Conservation (phyloP, 495 filamentous ascomycete genomes). For the Tuber brumale region DNA sequence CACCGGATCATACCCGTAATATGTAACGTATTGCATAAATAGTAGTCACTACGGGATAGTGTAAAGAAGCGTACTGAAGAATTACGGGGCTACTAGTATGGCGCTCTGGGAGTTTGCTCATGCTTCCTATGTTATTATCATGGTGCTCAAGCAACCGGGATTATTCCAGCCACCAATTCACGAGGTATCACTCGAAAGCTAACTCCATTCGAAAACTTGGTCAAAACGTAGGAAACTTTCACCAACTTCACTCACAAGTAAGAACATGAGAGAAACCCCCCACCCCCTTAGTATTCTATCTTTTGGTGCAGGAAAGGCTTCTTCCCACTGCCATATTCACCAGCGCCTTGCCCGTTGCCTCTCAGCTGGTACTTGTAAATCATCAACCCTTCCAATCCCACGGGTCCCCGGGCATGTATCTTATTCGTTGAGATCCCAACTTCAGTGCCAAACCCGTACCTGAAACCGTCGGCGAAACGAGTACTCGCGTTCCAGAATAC, state of each 20-base stretch:
- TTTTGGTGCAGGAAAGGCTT: constrained; percentile 38
- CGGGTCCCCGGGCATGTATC: constrained; percentile 88
- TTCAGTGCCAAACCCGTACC: constrained; percentile 95
- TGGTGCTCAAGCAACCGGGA: background rate
- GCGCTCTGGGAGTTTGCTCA: background rate
- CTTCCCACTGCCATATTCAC: constrained; percentile 41
- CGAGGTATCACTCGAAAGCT: background rate
- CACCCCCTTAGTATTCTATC: constrained; percentile 25
- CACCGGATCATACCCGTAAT: background rate
- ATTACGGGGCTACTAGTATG: background rate
- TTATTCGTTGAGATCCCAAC: constrained; percentile 99
- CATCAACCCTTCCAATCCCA: constrained; percentile 87
- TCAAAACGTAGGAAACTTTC: no score
- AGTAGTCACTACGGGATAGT: background rate
- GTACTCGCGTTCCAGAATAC: constrained; percentile 97
- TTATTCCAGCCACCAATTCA: background rate
- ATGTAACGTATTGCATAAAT: background rate
- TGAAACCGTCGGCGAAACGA: constrained; percentile 90
- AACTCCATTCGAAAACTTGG: background rate
- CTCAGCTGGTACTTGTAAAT: constrained; percentile 92
- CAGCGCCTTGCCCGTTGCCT: constrained; percentile 62
- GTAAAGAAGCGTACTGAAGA: background rate
- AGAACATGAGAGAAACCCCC: background rate
- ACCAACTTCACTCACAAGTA: background rate
- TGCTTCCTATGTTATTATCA: background rate